These are phyloP conservation scores for Perkinsus marinus DNA, from an alignment of 169 alveolate genomes.

Conservation along the genomic window DNA sequence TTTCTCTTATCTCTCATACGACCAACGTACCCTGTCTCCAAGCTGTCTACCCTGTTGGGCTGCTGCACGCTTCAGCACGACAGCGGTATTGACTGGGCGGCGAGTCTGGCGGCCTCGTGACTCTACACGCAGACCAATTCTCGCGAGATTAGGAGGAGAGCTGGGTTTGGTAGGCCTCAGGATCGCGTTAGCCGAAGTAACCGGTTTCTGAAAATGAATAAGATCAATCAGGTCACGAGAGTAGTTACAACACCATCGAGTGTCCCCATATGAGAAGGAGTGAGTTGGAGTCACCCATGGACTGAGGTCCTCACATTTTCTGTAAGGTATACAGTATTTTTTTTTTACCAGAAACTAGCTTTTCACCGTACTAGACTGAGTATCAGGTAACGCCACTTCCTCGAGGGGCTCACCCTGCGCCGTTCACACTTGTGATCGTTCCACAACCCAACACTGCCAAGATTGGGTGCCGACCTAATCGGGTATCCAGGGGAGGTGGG, in stretches of 20 bases:
- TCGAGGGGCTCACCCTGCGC: neutral
- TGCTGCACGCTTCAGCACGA: too few species aligned
- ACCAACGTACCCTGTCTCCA: too few species aligned
- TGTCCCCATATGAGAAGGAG: too few species aligned
- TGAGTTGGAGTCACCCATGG: too few species aligned
- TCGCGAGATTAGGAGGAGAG: neutral
- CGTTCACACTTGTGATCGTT: neutral
- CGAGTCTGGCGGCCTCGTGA: neutral
- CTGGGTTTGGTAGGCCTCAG: neutral
- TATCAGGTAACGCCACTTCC: too few species aligned
- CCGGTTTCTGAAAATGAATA: neutral
- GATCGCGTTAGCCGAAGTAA: neutral
- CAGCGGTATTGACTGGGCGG: too few species aligned
- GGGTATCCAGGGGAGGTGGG: neutral
- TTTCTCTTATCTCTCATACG: too few species aligned
- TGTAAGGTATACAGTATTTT: too few species aligned
- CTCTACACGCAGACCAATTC: neutral
- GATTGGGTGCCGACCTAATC: neutral
- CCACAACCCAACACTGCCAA: neutral
- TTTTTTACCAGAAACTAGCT: too few species aligned
- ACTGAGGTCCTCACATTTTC: too few species aligned
- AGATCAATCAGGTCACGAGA: neutral
- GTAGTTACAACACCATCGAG: neutral
- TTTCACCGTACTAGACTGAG: too few species aligned
- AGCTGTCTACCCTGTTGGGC: too few species aligned